Evolutionary conservation across 2,329 filamentous ascomycete species (phyloP), one percentile per base, ranked within the genome.

Genomic region (Amylocarpus encephaloides): DNA sequence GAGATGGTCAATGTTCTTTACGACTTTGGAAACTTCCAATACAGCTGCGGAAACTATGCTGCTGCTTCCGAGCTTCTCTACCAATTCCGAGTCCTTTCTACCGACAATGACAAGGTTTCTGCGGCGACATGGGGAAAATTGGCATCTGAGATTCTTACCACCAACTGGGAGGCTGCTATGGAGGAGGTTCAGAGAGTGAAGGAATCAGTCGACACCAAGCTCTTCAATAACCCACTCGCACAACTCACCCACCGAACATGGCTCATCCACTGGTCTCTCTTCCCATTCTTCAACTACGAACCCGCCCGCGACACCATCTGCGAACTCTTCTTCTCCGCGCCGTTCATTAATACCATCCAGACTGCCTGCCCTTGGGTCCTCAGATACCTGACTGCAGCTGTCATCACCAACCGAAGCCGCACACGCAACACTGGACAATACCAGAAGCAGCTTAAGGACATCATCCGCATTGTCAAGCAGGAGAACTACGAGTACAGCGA

Each of bases 291-390:
- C 82, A 97, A 98, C 82, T 85, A 88, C 74, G 92, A 97, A 65
- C 79, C 83, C 59, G 88, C 89, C 52, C 89, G 92, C 66, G 93
- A 98, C 67, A 81, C 82, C 62, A 80, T 98, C 63, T 88, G 93
- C 66, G 93, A 98, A 64, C 83, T 97, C 69, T 93, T 96, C 79
- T 97, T 98, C 81, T 94, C 87, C 58, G 87, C 91, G 58, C 81
- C 89, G 63, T 98, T 89, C 79, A 98, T 98, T 82, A 98, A 97
- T 82, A 97, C 92, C 64, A 96, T 98, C 70, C 93, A 98, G 79
- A 96, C 93, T 52, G 86, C 84, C 64, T 96, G 90, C 77, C 92
- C 93, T 6, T 98, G 93, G 93, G 83, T 95, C 58, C 79, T 98
- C 64, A 85, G 93, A 62, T 98, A 98, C 73, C 80, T 98, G 52